phyloP scores from a whole-genome alignment of 306 rosid species.

The Cercis canadensis region DNA sequence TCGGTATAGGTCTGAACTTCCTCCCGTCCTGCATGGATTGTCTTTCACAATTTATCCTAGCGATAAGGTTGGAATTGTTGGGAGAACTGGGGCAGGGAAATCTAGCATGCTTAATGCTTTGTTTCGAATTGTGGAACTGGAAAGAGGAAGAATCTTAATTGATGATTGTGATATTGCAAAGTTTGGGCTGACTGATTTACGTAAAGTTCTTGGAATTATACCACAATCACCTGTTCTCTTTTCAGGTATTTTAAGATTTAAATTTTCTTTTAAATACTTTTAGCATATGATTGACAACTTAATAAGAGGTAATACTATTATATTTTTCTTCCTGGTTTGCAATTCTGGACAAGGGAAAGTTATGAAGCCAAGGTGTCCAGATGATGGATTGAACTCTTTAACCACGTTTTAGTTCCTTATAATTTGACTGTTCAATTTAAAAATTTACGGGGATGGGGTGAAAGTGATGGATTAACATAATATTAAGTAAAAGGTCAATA shows the following conservation, averaged over 20 bases:
- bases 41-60: conserved; percentile 68
- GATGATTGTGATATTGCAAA: conserved; percentile 76
- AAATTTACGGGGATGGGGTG: too few species aligned
- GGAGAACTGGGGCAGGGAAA: conserved; percentile 98
- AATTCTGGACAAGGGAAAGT: neutral
- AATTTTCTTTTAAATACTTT: conserved; percentile 31
- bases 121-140: conserved; percentile 86
- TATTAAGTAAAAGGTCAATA: too few species aligned
- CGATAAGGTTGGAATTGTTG: conserved; percentile 90
- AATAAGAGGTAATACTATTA: conserved; percentile 50
- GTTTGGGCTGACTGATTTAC: conserved; percentile 84
- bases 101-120: conserved; percentile 92
- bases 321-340: neutral
- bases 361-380: neutral
- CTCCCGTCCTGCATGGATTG: conserved; percentile 83
- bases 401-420: neutral
- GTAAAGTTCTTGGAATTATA: conserved; percentile 84
- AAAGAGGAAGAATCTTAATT: conserved; percentile 78
- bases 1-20: conserved; percentile 93
- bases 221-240: conserved; percentile 93
- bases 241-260: conserved; percentile 60
- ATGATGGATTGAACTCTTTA: neutral
- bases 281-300: conserved; percentile 48
- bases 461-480: too few species aligned
- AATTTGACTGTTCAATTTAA: neutral